phyloP scores from a whole-genome alignment of 2,329 filamentous ascomycete genomes.

The Calonectria naviculata region DNA sequence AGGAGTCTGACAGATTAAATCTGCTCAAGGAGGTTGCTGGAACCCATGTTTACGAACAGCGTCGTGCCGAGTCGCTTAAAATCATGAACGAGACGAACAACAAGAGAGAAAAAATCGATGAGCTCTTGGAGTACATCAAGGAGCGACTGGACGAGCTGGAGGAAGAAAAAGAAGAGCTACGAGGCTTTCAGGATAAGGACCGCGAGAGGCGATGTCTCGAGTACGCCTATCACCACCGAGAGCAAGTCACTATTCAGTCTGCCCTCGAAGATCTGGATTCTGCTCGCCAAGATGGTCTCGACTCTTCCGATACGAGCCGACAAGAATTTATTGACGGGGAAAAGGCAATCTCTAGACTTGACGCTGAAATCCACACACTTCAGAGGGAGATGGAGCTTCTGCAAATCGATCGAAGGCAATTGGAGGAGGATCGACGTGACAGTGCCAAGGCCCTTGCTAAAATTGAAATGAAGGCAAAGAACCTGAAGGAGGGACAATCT shows the following conservation, averaged over 20 bases:
- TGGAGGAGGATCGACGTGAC: constrained; percentile 91
- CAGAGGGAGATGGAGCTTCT: constrained; percentile 87
- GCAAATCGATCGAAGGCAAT: constrained; percentile 84
- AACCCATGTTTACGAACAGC: constrained; percentile 95
- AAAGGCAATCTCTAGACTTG: constrained; percentile 80
- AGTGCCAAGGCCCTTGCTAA: constrained; percentile 84
- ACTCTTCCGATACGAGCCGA: constrained; percentile 85
- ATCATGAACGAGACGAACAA: constrained; percentile 98
- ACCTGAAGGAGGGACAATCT: constrained; percentile 84
- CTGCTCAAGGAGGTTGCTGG: constrained; percentile 98
- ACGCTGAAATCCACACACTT: constrained; percentile 82
- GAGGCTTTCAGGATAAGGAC: constrained; percentile 95
- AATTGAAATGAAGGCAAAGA: constrained; percentile 86
- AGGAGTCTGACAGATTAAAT: constrained; percentile 89
- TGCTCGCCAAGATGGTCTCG: constrained; percentile 82
- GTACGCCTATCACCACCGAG: constrained; percentile 92
- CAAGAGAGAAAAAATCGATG: constrained; percentile 94
- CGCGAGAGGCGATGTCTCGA: constrained; percentile 91
- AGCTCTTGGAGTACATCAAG: constrained; percentile 90
- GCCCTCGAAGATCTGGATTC: constrained; percentile 87
- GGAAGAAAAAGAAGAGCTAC: constrained; percentile 95
- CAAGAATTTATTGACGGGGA: constrained; percentile 82
- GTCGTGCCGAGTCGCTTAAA: constrained; percentile 90
- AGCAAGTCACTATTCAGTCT: constrained; percentile 82
- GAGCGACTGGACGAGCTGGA: constrained; percentile 90